phyloP scores from a whole-genome alignment of 2,329 filamentous ascomycete genomes.

The Trichoderma polysporum region DNA sequence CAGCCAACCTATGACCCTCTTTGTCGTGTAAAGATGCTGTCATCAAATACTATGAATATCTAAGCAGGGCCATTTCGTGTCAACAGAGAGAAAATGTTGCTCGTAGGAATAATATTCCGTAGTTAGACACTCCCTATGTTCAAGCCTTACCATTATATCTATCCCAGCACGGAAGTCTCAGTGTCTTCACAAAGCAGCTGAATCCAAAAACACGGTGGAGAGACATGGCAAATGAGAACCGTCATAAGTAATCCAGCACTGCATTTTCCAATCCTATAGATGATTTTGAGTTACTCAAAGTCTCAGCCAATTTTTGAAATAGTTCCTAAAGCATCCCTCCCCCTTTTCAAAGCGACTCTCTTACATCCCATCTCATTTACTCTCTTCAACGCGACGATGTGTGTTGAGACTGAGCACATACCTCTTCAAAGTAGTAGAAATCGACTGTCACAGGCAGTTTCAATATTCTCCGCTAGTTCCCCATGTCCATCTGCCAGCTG shows the following conservation, averaged over 20 bases:
- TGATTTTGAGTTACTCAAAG: too few relatives aligned
- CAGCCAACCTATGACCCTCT: background rate
- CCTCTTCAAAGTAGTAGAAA: background rate
- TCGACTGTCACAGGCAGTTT: background rate
- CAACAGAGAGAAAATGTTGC: background rate
- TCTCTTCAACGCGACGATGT: background rate
- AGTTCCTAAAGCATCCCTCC: too few relatives aligned
- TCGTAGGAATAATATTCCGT: background rate
- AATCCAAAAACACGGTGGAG: too few relatives aligned
- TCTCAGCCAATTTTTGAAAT: too few relatives aligned
- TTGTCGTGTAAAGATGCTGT: background rate
- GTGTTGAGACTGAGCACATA: too few relatives aligned
- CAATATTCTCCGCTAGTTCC: background rate
- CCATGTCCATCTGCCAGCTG: slow-evolving; percentile 12
- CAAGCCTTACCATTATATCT: background rate
- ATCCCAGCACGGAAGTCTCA: background rate
- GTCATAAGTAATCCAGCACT: too few relatives aligned
- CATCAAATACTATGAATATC: background rate
- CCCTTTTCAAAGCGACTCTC: too few relatives aligned
- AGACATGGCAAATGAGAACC: too few relatives aligned
- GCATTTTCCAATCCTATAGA: too few relatives aligned
- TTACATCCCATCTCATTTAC: too few relatives aligned
- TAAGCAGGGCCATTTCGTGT: background rate
- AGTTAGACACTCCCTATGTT: background rate
- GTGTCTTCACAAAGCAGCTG: too few relatives aligned